Conservation (phyloP, 352 stramenopile genomes). For the Phytophthora hibernalis region DNA sequence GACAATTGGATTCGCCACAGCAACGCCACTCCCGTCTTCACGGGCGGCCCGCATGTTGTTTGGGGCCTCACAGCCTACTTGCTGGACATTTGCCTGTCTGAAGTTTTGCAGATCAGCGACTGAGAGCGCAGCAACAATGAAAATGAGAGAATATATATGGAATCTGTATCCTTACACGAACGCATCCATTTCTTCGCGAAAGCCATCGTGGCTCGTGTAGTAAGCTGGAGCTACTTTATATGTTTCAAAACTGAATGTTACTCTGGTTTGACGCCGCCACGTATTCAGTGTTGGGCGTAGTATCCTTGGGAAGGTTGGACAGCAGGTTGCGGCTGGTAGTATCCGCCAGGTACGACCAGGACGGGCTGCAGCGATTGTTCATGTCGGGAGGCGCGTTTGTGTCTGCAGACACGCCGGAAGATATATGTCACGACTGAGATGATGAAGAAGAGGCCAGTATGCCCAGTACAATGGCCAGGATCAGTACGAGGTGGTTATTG, state of each 20-base stretch:
- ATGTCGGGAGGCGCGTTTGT: slow-evolving; percentile 30
- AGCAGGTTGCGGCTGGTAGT: slow-evolving; percentile 38
- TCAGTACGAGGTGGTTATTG: slow-evolving; percentile 40
- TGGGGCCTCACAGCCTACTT: slow-evolving; percentile 98
- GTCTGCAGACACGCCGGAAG: slow-evolving; percentile 37
- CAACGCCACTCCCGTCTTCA: slow-evolving; percentile 94
- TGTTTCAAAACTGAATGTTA: slow-evolving; percentile 30
- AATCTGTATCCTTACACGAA: slow-evolving; percentile 29
- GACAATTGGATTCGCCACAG: slow-evolving; percentile 82
- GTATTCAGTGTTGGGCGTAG: slow-evolving; percentile 28
- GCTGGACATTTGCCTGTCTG: slow-evolving; percentile 87
- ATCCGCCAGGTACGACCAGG: slow-evolving; percentile 41
- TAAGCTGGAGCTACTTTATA: slow-evolving; percentile 36
- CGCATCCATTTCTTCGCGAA: not conserved
- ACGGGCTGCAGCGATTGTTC: slow-evolving; percentile 39
- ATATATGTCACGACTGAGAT: slow-evolving; percentile 40
- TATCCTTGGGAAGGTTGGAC: slow-evolving; percentile 43
- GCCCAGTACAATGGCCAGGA: slow-evolving; percentile 47
- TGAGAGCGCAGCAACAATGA: slow-evolving; percentile 10
- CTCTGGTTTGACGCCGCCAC: not conserved
- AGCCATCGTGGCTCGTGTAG: slow-evolving; percentile 5
- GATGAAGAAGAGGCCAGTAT: slow-evolving; percentile 47
- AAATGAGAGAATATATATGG: slow-evolving; percentile 28
- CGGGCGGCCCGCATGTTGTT: slow-evolving; percentile 94
- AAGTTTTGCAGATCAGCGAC: slow-evolving; percentile 63